A percentile compares a stretch with the other conserved stretches of the same genome.
phyloP scores from a whole-genome alignment of 306 rosid species.

The Dryas drummondii region DNA sequence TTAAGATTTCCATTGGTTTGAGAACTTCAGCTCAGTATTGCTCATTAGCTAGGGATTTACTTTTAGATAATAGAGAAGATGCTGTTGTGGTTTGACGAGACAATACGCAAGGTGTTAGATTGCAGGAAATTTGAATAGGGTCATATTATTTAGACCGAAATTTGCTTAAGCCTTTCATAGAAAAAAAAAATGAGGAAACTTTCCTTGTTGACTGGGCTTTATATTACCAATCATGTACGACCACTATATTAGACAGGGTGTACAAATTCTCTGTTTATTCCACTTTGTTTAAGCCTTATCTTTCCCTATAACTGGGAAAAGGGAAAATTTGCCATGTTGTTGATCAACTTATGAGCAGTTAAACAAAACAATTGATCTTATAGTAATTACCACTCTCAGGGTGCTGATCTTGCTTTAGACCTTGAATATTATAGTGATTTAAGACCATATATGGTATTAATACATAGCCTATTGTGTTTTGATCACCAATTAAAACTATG shows the following conservation, averaged over 20 bases:
- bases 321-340: not conserved
- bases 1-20: conserved; percentile 7
- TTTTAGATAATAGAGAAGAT: not conserved
- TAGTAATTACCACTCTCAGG: not conserved
- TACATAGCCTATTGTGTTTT: too few relatives aligned
- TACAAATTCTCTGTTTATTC: not conserved
- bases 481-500: not conserved
- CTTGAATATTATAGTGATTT: not conserved
- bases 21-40: conserved; percentile 1
- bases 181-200: not conserved
- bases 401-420: not conserved
- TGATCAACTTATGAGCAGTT: too few relatives aligned
- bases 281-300: not conserved
- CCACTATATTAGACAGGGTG: not conserved
- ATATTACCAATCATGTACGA: not conserved
- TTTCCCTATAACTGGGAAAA: not conserved
- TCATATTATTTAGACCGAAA: not conserved
- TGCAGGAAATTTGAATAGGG: not conserved
- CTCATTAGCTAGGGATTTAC: too few relatives aligned
- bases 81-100: not conserved
- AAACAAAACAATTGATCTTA: too few relatives aligned
- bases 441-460: too few relatives aligned
- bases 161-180: not conserved
- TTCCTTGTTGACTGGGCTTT: not conserved
- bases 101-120: not conserved